A percentile compares a stretch with the other conserved stretches of the same genome.
phyloP scores from a whole-genome alignment of 2,329 filamentous ascomycete genomes.

The Penicillium sp. region DNA sequence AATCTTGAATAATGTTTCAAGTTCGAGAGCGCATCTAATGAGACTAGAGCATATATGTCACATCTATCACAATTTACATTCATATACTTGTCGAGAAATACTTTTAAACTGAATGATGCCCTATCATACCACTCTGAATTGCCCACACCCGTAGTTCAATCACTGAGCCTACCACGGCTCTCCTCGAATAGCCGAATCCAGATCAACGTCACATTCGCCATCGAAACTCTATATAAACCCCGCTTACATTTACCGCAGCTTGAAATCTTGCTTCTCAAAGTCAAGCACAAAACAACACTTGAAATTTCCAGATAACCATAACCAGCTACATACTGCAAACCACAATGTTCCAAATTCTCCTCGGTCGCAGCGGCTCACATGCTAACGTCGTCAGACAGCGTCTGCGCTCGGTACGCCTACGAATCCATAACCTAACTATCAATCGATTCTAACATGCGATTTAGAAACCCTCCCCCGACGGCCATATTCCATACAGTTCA shows the following conservation, averaged over 20 bases:
- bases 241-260: not conserved
- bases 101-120: no score
- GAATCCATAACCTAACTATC: no score
- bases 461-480: conserved; percentile 5
- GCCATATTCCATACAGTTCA: conserved; percentile 11
- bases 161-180: not conserved
- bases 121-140: no score
- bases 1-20: no score
- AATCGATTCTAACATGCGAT: not conserved
- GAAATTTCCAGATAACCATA: not conserved
- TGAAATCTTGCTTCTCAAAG: not conserved
- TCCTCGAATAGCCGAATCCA: not conserved
- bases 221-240: not conserved
- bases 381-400: conserved; percentile 5
- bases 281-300: not conserved
- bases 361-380: conserved; percentile 14
- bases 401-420: conserved; percentile 8
- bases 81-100: no score
- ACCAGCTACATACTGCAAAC: not conserved
- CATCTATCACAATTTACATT: no score
- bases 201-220: not conserved
- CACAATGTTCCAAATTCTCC: conserved; percentile 20
- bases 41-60: no score
- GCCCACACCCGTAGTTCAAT: no score
- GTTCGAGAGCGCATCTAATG: no score